Conservation (phyloP, 805 yeast species). For the Dipodascopsis uninucleata region DNA sequence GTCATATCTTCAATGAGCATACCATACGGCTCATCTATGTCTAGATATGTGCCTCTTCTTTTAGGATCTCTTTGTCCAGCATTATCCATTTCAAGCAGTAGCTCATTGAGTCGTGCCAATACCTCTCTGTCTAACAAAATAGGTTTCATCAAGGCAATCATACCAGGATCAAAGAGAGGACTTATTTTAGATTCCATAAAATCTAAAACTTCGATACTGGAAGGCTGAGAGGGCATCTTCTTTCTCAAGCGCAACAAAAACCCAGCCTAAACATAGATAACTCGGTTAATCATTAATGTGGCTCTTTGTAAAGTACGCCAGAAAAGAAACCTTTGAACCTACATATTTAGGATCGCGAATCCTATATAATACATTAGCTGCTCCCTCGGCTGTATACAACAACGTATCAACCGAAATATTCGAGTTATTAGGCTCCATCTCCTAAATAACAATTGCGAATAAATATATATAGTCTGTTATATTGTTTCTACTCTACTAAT, state of each 20-base stretch:
- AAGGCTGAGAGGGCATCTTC: constrained; percentile 15
- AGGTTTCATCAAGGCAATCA: constrained; percentile 9
- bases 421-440: too few relatives aligned
- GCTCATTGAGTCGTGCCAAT: constrained; percentile 8
- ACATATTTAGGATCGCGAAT: constrained; percentile 6
- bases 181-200: constrained; percentile 8
- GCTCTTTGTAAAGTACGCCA: neutral
- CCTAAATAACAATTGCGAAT: neutral
- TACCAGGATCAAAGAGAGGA: constrained; percentile 13
- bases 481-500: neutral
- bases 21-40: constrained; percentile 14
- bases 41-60: constrained; percentile 18
- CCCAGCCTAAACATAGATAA: too few relatives aligned
- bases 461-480: neutral
- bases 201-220: constrained; percentile 10
- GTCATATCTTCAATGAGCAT: constrained; percentile 22
- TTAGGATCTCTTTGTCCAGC: constrained; percentile 9
- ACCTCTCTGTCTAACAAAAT: constrained; percentile 7
- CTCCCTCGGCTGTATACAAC: constrained; percentile 23
- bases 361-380: constrained; percentile 21
- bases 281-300: too few relatives aligned
- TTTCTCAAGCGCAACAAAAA: constrained; percentile 18
- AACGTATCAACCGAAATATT: too few relatives aligned
- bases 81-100: constrained; percentile 7
- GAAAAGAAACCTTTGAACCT: neutral